phyloP scores from a whole-genome alignment of 768 basidiomycete genomes.

The Mycena polygramma region DNA sequence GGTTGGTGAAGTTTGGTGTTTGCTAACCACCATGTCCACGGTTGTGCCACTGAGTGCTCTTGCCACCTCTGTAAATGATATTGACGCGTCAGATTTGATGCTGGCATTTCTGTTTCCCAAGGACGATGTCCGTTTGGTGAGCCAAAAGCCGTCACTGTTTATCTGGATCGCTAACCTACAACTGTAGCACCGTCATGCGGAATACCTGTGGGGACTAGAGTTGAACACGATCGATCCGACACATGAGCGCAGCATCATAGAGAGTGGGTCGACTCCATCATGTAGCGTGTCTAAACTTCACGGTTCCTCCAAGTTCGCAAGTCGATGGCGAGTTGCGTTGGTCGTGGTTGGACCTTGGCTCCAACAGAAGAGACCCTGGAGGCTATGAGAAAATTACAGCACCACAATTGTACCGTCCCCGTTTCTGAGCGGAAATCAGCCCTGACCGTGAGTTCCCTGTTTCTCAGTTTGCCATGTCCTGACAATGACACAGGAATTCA shows the following conservation, averaged over 20 bases:
- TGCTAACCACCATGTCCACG: no score
- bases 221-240: constrained; percentile 6
- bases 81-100: constrained; percentile 5
- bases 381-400: constrained; percentile 1
- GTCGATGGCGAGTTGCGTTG: background rate
- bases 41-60: constrained; percentile 5
- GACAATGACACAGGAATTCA: constrained; percentile 1
- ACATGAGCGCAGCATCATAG: constrained; percentile 8
- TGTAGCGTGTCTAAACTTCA: background rate
- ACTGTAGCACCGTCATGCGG: constrained; percentile 9
- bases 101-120: background rate
- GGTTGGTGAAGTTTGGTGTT: no score
- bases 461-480: background rate
- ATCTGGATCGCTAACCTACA: background rate
- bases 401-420: background rate
- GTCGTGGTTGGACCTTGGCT: background rate
- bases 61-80: constrained; percentile 1
- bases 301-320: constrained; percentile 2
- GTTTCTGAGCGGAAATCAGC: constrained; percentile 16
- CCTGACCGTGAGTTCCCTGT: constrained; percentile 3
- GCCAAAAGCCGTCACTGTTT: background rate
- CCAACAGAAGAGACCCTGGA: constrained; percentile 19
- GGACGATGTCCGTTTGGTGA: background rate
- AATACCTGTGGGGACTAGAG: constrained; percentile 18
- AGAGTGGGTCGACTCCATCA: background rate